phyloP scores from a whole-genome alignment of 176 grass and related monocot genomes.

The Juncus inflexus region DNA sequence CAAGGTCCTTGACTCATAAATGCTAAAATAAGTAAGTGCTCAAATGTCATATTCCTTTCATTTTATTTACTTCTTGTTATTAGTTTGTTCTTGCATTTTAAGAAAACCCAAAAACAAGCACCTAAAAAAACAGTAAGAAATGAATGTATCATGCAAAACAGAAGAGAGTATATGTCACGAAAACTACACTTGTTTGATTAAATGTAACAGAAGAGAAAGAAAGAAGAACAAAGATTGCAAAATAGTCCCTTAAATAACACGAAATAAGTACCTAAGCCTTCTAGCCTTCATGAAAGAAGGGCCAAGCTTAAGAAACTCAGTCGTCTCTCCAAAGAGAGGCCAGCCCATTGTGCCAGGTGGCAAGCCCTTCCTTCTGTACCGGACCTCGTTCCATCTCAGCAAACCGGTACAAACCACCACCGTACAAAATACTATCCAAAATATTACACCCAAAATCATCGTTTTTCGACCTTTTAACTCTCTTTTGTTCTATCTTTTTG shows the following conservation, averaged over 20 bases:
- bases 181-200: no score
- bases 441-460: conserved; percentile 24
- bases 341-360: conserved; percentile 96
- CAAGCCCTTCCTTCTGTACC: conserved; percentile 59
- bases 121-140: no score
- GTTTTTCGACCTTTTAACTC: conserved; percentile 7
- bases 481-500: background rate
- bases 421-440: conserved; percentile 13
- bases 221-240: no score
- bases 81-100: no score
- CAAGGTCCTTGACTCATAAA: no score
- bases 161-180: no score
- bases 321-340: conserved; percentile 88
- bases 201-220: background rate
- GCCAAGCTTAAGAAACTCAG: conserved; percentile 84
- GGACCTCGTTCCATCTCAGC: conserved; percentile 75
- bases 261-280: conserved; percentile 52
- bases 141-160: no score
- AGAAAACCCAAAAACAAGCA: no score
- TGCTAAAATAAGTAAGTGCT: no score
- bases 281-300: conserved; percentile 72
- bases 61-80: no score
- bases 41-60: no score
- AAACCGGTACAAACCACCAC: conserved; percentile 52
- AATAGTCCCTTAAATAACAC: no score